Conservation (phyloP, 768 basidiomycete species). For the Russula vinacea region DNA sequence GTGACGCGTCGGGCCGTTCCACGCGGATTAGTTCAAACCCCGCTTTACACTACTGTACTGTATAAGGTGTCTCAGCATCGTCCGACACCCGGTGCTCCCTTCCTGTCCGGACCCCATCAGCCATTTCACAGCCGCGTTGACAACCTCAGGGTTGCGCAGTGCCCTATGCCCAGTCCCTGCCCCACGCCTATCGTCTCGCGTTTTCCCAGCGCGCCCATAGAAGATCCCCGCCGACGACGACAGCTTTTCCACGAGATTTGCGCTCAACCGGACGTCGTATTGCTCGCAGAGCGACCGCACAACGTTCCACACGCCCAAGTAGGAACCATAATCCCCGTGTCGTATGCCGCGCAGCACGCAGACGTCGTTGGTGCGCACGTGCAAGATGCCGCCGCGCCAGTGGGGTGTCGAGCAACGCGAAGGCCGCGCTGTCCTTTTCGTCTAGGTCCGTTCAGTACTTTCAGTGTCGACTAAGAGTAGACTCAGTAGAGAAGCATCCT, state of each 20-base stretch:
- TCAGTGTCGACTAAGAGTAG: too few species aligned
- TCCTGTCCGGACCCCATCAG: neutral
- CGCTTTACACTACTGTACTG: neutral
- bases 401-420: too few species aligned
- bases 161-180: neutral
- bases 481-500: too few species aligned
- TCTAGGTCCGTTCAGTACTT: too few species aligned
- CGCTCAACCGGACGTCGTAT: conserved; percentile 1
- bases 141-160: neutral
- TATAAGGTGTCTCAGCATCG: conserved; percentile 5
- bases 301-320: neutral
- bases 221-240: neutral
- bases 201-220: neutral
- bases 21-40: too few species aligned
- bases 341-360: conserved; percentile 12
- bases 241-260: neutral
- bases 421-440: too few species aligned
- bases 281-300: neutral
- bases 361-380: neutral
- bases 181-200: neutral
- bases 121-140: neutral
- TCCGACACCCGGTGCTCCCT: neutral
- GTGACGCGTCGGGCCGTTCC: too few species aligned
- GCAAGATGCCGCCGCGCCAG: neutral
- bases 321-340: neutral